Conservation (phyloP, 139 green algal species). For the Micractinium sp. region DNA sequence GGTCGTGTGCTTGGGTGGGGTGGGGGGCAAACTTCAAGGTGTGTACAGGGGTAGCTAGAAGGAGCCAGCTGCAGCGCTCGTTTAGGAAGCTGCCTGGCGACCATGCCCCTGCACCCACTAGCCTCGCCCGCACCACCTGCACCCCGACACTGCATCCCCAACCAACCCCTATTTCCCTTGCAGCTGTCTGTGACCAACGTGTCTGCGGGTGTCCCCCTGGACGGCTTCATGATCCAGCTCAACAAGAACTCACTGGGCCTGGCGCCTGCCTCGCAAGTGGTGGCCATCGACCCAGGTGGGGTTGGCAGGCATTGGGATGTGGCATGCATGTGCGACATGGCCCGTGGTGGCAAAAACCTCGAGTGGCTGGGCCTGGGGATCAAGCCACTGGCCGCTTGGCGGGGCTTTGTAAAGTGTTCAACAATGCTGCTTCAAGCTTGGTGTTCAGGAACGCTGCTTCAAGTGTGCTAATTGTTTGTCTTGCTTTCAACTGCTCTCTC, state of each 20-base stretch:
- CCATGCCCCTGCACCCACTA: not conserved
- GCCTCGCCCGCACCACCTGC: not conserved
- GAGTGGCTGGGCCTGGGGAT: too few relatives aligned
- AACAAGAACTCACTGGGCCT: conserved; percentile 95
- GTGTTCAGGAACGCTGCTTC: too few relatives aligned
- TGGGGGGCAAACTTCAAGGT: too few relatives aligned
- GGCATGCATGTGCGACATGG: too few relatives aligned
- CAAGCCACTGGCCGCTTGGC: too few relatives aligned
- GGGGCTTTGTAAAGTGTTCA: too few relatives aligned
- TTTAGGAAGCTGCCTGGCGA: not conserved
- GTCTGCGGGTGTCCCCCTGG: conserved; percentile 49
- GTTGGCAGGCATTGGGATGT: not conserved
- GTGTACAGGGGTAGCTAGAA: too few relatives aligned
- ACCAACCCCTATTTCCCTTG: not conserved
- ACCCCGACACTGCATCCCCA: conserved; percentile 27
- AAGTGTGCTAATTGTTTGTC: too few relatives aligned
- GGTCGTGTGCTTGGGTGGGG: too few relatives aligned
- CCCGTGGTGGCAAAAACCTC: too few relatives aligned
- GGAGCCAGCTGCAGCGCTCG: not conserved
- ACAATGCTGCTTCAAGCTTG: too few relatives aligned
- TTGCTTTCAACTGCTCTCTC: too few relatives aligned
- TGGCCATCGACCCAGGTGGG: conserved; percentile 32
- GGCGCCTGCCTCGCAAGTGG: conserved; percentile 63
- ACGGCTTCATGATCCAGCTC: conserved; percentile 95
- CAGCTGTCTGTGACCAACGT: conserved; percentile 78